Evolutionary conservation across 495 filamentous ascomycete genomes (phyloP).

Genomic region (Xylaria castorea): DNA sequence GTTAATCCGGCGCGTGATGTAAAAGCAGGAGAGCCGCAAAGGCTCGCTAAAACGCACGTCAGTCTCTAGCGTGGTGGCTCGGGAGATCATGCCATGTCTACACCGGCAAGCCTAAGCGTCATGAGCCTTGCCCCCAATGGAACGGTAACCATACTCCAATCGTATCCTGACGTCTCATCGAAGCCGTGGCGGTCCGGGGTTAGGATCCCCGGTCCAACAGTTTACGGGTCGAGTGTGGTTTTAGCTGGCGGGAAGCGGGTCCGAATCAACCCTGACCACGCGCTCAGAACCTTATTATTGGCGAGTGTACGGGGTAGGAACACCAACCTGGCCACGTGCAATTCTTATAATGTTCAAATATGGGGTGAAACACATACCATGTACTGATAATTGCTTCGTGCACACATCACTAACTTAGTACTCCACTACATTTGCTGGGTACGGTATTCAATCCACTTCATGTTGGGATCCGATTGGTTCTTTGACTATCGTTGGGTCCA

Average conservation of each 20-base stretch:
- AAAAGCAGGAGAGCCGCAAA: neutral
- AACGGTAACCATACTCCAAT: neutral
- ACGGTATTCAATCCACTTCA: neutral
- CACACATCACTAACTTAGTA: neutral
- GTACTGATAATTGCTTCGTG: neutral
- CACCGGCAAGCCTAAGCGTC: neutral
- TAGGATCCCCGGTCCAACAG: neutral
- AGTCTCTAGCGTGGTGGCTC: neutral
- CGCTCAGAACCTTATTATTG: slow-evolving; percentile 13
- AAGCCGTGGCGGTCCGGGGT: neutral
- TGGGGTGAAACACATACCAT: neutral
- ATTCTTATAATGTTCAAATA: slow-evolving; percentile 9
- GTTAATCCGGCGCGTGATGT: neutral
- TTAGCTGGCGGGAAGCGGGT: neutral
- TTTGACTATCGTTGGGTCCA: neutral
- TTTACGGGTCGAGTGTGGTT: neutral
- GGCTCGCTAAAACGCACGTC: slow-evolving; percentile 1
- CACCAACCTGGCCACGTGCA: slow-evolving; percentile 12
- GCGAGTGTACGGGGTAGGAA: slow-evolving; percentile 22
- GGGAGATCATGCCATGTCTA: slow-evolving; percentile 5
- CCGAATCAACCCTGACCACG: neutral
- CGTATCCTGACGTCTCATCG: slow-evolving; percentile 19
- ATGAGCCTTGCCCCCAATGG: neutral
- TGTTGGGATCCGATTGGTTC: neutral
- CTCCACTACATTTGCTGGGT: neutral